phyloP scores from a whole-genome alignment of 2,329 filamentous ascomycete genomes.

The Aspergillus fijiensis region DNA sequence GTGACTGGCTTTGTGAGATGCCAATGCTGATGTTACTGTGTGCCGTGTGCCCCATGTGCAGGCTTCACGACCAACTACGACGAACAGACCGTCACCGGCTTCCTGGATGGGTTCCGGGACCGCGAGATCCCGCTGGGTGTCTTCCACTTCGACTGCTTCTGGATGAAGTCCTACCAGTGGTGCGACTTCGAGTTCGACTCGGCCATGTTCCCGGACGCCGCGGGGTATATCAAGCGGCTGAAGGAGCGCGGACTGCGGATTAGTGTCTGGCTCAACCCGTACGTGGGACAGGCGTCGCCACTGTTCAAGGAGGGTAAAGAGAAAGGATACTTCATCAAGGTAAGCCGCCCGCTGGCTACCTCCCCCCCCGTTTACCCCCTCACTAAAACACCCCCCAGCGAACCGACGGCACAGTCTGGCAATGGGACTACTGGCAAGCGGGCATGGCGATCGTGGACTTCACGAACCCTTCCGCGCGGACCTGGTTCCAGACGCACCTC shows the following conservation, averaged over 20 bases:
- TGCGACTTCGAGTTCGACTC: slow-evolving; percentile 71
- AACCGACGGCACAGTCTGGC: slow-evolving; percentile 68
- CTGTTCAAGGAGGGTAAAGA: slow-evolving; percentile 62
- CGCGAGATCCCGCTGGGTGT: slow-evolving; percentile 66
- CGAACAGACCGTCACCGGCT: slow-evolving; percentile 64
- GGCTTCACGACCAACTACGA: slow-evolving; percentile 74
- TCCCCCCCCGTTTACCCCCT: not conserved
- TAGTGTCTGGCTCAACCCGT: slow-evolving; percentile 75
- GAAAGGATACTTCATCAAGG: slow-evolving; percentile 67
- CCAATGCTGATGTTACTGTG: not conserved
- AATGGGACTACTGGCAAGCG: slow-evolving; percentile 76
- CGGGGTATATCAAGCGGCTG: slow-evolving; percentile 62
- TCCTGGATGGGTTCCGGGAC: slow-evolving; percentile 67
- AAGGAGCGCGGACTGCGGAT: slow-evolving; percentile 66
- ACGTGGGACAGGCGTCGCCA: slow-evolving; percentile 67
- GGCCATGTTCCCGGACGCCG: slow-evolving; percentile 67
- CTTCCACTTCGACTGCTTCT: slow-evolving; percentile 77
- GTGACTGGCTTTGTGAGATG: not conserved
- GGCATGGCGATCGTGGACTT: slow-evolving; percentile 75
- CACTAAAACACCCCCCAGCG: slow-evolving; percentile 37
- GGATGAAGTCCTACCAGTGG: slow-evolving; percentile 74
- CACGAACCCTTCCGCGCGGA: slow-evolving; percentile 66
- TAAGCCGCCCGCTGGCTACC: slow-evolving; percentile 5
- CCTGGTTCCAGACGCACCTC: slow-evolving; percentile 65
- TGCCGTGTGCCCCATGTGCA: not conserved